Conservation (phyloP, 2,329 filamentous ascomycete species). For the Didymellaceae sp. region DNA sequence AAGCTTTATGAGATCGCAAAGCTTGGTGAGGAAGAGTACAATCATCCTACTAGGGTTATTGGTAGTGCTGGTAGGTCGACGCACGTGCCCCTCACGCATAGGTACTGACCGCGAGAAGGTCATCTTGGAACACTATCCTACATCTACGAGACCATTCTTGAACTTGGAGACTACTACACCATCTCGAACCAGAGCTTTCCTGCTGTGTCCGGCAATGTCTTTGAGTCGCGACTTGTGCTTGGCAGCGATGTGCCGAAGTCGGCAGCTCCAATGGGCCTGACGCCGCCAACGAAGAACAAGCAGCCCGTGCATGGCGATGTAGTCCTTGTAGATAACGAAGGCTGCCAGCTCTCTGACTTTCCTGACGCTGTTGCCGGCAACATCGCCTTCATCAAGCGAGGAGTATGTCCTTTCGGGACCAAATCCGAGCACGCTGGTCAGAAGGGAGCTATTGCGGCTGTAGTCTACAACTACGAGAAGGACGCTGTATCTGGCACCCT, state of each 20-base stretch:
- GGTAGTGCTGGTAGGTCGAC: conserved; percentile 41
- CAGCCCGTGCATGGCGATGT: conserved; percentile 46
- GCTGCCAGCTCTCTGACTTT: conserved; percentile 61
- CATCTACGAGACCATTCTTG: conserved; percentile 48
- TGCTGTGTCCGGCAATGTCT: conserved; percentile 45
- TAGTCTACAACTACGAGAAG: conserved; percentile 77
- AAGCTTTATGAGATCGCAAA: conserved; percentile 52
- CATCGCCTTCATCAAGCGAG: conserved; percentile 75
- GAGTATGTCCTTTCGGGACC: conserved; percentile 72
- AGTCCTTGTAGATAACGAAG: conserved; percentile 43
- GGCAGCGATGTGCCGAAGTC: conserved; percentile 44
- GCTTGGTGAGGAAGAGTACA: conserved; percentile 50
- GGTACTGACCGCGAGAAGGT: conserved; percentile 29
- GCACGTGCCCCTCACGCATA: conserved; percentile 20
- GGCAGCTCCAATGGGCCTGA: conserved; percentile 44
- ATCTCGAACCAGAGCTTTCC: conserved; percentile 48
- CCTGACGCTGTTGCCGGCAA: conserved; percentile 65
- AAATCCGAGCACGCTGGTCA: conserved; percentile 74
- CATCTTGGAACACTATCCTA: conserved; percentile 46
- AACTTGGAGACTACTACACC: conserved; percentile 50
- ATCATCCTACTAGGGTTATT: conserved; percentile 52
- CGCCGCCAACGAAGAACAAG: conserved; percentile 46
- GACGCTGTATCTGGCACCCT: conserved; percentile 70
- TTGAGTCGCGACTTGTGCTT: conserved; percentile 47
- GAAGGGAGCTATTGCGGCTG: conserved; percentile 73